A percentile compares a stretch with the other conserved stretches of the same genome.
phyloP scores from a whole-genome alignment of 2,329 filamentous ascomycete genomes.

The Sclerotinia sclerotiorum region DNA sequence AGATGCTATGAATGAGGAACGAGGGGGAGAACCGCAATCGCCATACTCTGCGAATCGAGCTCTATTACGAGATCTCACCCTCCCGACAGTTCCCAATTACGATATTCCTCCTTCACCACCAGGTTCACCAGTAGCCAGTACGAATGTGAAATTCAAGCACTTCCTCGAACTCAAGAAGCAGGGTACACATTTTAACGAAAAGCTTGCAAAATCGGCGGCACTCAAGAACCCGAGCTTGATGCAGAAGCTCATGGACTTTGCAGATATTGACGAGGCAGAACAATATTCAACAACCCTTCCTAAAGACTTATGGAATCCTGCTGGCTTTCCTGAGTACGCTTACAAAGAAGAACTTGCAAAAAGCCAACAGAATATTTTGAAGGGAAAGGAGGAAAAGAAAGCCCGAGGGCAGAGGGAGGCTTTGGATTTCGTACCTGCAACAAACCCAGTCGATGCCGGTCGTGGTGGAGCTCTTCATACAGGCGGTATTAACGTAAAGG shows the following conservation, averaged over 20 bases:
- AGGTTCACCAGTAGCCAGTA: conserved; percentile 52
- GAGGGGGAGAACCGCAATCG: conserved; percentile 47
- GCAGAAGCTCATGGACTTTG: conserved; percentile 71
- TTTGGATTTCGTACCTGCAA: conserved; percentile 40
- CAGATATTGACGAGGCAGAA: conserved; percentile 53
- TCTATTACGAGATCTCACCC: conserved; percentile 68
- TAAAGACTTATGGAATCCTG: conserved; percentile 58
- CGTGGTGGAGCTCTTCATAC: conserved; percentile 33
- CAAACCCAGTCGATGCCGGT: conserved; percentile 30
- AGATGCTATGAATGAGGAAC: conserved; percentile 30
- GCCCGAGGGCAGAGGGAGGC: conserved; percentile 36
- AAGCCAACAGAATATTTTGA: conserved; percentile 44
- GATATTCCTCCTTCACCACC: conserved; percentile 74
- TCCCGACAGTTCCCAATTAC: conserved; percentile 70
- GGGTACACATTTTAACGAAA: conserved; percentile 75
- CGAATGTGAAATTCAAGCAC: conserved; percentile 67
- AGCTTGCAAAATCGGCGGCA: conserved; percentile 64
- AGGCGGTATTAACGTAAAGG: conserved; percentile 24
- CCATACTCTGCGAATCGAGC: conserved; percentile 67
- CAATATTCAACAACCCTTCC: conserved; percentile 67
- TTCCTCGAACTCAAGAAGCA: conserved; percentile 77
- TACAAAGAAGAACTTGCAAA: conserved; percentile 52
- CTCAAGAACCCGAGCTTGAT: conserved; percentile 71
- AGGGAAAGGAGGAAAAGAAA: conserved; percentile 39
- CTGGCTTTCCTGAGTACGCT: conserved; percentile 55